Evolutionary conservation across 805 yeast species (phyloP), one percentile per base, ranked within the genome.

Genomic region (Saturnispora sanitii): DNA sequence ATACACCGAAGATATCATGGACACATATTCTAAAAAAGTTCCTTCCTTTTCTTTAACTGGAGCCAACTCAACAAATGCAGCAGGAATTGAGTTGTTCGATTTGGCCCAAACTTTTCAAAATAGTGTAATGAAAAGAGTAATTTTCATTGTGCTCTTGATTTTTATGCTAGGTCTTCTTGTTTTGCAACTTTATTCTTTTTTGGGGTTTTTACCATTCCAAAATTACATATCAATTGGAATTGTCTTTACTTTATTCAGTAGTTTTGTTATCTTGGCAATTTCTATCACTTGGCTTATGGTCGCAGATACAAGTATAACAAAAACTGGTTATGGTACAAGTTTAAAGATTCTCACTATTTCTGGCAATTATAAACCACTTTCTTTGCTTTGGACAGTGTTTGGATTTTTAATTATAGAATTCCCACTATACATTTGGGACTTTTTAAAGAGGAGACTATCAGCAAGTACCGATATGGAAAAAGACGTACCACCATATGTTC

Each of bases 11-110:
- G 46, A 46, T 19, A 46, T 46, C 26, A 38, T 41, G 22, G 27
- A 18, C 18, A 19, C 26, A 2, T 46, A 46, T 28, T 15, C 22
- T 12, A 11, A 22, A 11, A 25, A 40, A 18, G 47, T 46, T 15
- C 49, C 49, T 4, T 44, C 45, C 4, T 46, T 46, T 33, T 41
- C 47, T 2, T 35, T 46, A n/a, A 44, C 42, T 4, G 37, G 35
- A 19, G 37, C 42, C 7, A 41, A 38, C 16, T 29, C 40, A 6
- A 36, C 44, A 6, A 15, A 36, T 13, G 33, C 35, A 8, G 40
- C 47, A 11, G 40, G 34, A 7, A 34, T 46, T 16, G 40, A 41
- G n/a, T 22, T 46, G 23, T 44, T 46, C 33, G 43, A 40, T 16
- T 26, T 46, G 15, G 45, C 47, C 3, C 31, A 39, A 4, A 38